phyloP scores from a whole-genome alignment of 441 rosid genomes.

The Syzygium syzygioides region DNA sequence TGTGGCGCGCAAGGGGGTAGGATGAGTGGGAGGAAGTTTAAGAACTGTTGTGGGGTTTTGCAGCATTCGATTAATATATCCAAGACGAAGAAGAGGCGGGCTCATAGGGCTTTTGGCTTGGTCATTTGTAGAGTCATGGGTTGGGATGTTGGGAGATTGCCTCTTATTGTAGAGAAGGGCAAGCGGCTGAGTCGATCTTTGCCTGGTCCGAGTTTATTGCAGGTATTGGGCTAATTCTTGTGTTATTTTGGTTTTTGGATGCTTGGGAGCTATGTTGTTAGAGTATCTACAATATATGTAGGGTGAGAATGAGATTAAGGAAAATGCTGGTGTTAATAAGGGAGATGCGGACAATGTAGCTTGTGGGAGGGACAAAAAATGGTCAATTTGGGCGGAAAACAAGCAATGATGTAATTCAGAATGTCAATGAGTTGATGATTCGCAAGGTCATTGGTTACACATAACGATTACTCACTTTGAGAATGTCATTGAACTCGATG shows the following conservation, averaged over 20 bases:
- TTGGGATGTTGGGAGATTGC: conserved; percentile 61
- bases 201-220: not conserved
- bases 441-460: not conserved
- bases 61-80: conserved; percentile 49
- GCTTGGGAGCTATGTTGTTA: not conserved
- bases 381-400: conserved; percentile 3
- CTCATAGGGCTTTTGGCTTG: conserved; percentile 59
- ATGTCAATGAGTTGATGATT: not conserved
- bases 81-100: conserved; percentile 42
- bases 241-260: not conserved
- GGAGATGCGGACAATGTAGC: not conserved
- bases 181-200: conserved; percentile 32
- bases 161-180: conserved; percentile 32
- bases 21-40: conserved; percentile 36
- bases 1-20: conserved; percentile 47
- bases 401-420: not conserved
- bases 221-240: not conserved
- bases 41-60: conserved; percentile 49
- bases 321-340: conserved; percentile 4
- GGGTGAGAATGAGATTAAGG: not conserved
- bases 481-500: not conserved
- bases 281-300: not conserved
- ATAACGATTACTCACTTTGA: not conserved
- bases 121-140: conserved; percentile 76
- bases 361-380: not conserved